Conservation (phyloP, 225 moss, liverwort and hornwort species). For the Physcomitrellopsis africana region DNA sequence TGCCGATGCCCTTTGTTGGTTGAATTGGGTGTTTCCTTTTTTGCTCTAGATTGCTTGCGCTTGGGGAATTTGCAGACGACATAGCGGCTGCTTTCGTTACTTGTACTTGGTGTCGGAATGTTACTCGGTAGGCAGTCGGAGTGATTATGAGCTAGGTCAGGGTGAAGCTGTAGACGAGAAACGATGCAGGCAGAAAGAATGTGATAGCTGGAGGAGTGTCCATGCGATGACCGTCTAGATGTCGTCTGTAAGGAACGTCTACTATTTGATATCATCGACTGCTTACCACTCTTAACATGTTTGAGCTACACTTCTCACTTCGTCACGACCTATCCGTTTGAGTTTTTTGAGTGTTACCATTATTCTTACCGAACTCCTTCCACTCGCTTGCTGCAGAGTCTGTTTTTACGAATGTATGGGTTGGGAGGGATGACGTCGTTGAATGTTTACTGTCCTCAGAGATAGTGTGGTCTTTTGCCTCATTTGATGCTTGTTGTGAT, state of each 20-base stretch:
- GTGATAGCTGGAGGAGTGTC: not conserved
- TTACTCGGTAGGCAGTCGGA: too few relatives aligned
- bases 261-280: not conserved
- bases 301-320: too few relatives aligned
- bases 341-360: too few relatives aligned
- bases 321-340: too few relatives aligned
- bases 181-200: constrained; percentile 18
- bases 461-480: too few relatives aligned
- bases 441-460: too few relatives aligned
- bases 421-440: too few relatives aligned
- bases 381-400: too few relatives aligned
- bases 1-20: not conserved
- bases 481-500: too few relatives aligned
- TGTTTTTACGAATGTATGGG: too few relatives aligned
- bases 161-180: constrained; percentile 6
- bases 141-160: not conserved
- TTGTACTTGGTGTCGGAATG: too few relatives aligned
- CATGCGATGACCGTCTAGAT: constrained; percentile 11
- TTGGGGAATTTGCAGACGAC: not conserved
- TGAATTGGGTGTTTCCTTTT: not conserved
- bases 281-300: not conserved
- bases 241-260: constrained; percentile 25
- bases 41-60: not conserved
- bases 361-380: too few relatives aligned
- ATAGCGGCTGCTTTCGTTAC: not conserved